phyloP scores from a whole-genome alignment of 2,329 filamentous ascomycete genomes.

The Cytospora paraplurivora region DNA sequence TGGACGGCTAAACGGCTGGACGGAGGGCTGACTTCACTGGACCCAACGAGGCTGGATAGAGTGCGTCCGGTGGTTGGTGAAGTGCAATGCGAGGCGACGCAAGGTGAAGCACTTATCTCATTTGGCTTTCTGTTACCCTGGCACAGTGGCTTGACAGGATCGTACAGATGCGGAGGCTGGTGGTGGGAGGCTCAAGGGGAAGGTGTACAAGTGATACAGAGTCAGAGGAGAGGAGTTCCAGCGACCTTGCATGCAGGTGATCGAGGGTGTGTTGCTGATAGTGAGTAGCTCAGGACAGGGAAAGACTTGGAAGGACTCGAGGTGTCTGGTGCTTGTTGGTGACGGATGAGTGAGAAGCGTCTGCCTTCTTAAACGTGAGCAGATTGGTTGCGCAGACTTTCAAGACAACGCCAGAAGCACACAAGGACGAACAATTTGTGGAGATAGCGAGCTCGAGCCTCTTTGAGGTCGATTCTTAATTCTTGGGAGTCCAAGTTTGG shows the following conservation, averaged over 20 bases:
- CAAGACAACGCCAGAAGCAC: conserved; percentile 46
- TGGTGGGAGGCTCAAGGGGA: conserved; percentile 29
- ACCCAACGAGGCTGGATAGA: conserved; percentile 8
- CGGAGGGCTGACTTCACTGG: conserved; percentile 7
- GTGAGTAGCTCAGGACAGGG: conserved; percentile 6
- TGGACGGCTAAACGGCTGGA: conserved; percentile 10
- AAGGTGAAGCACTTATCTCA: conserved; percentile 26
- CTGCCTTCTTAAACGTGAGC: conserved; percentile 34
- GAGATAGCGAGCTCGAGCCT: conserved; percentile 39
- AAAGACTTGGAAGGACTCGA: conserved; percentile 25
- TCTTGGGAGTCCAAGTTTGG: conserved; percentile 28
- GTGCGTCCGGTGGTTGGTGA: conserved; percentile 18
- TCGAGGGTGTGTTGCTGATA: conserved; percentile 18
- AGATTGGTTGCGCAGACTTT: conserved; percentile 45
- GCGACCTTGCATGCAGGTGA: conserved; percentile 18
- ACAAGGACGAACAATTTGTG: conserved; percentile 37
- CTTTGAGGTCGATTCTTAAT: conserved; percentile 33
- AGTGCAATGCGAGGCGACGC: conserved; percentile 21
- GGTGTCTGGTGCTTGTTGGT: conserved; percentile 25
- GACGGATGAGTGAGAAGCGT: conserved; percentile 32
- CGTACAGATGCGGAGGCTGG: conserved; percentile 28
- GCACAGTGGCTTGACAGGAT: conserved; percentile 31
- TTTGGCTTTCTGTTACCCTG: conserved; percentile 27
- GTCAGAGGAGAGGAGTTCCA: conserved; percentile 18
- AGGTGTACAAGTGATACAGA: conserved; percentile 30